These are phyloP conservation scores for Wickerhamomyces sydowiorum DNA, from an alignment of 805 yeast species.

Conservation along the genomic window DNA sequence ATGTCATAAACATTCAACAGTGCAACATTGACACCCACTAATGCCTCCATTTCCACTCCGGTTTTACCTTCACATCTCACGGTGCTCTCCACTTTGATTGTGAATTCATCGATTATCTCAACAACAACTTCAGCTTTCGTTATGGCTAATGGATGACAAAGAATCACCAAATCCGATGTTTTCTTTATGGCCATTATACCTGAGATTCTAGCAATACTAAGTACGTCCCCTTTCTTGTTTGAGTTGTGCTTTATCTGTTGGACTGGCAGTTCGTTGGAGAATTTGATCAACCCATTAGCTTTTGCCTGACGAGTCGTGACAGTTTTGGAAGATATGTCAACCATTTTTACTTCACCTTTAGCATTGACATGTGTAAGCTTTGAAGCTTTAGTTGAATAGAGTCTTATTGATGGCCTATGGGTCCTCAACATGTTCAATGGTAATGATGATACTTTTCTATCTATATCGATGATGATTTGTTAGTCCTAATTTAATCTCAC, in stretches of 20 bases:
- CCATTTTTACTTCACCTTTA: slow-evolving; percentile 42
- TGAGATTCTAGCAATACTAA: slow-evolving; percentile 41
- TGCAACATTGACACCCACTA: slow-evolving; percentile 38
- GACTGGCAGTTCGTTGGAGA: slow-evolving; percentile 28
- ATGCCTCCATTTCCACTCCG: slow-evolving; percentile 56
- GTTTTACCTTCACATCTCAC: slow-evolving; percentile 46
- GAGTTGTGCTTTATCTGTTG: slow-evolving; percentile 28
- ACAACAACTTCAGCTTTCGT: slow-evolving; percentile 35
- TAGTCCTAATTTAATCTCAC: background rate
- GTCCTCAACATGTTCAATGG: background rate
- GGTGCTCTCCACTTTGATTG: slow-evolving; percentile 28
- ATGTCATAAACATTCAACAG: slow-evolving; percentile 48
- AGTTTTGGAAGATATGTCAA: slow-evolving; percentile 36
- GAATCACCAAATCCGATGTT: slow-evolving; percentile 40
- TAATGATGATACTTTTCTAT: background rate
- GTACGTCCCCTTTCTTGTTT: slow-evolving; percentile 48
- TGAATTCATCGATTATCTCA: slow-evolving; percentile 14
- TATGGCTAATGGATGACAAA: slow-evolving; percentile 43
- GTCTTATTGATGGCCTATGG: background rate
- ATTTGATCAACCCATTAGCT: slow-evolving; percentile 37
- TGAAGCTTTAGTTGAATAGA: slow-evolving; percentile 1
- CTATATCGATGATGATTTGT: background rate
- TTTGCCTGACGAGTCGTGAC: slow-evolving; percentile 36
- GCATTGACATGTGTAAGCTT: slow-evolving; percentile 33
- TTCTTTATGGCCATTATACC: slow-evolving; percentile 48